Evolutionary conservation across 805 yeast species (phyloP).

Genomic region (Wickerhamiella azyma): DNA sequence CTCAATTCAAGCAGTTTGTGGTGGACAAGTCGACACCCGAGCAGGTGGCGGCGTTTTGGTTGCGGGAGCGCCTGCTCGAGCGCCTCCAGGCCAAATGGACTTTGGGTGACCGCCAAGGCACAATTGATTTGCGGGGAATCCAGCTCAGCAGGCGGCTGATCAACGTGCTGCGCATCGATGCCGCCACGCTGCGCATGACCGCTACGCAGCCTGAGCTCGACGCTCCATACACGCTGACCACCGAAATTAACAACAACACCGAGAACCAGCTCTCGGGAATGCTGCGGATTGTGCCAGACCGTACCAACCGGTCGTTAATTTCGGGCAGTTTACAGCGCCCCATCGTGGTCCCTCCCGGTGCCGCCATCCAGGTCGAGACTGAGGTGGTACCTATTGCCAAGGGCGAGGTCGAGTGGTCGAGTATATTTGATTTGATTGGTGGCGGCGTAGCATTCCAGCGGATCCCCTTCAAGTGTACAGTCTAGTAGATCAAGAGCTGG

Average conservation of each 20-base stretch:
- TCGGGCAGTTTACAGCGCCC: conserved; percentile 62
- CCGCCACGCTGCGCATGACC: background rate
- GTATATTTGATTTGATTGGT: conserved; percentile 35
- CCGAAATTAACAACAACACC: conserved; percentile 39
- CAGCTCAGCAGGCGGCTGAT: conserved; percentile 51
- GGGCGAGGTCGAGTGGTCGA: conserved; percentile 78
- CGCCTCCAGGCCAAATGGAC: conserved; percentile 56
- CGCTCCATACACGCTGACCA: conserved; percentile 37
- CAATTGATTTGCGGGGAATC: conserved; percentile 52
- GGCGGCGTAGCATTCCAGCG: conserved; percentile 11
- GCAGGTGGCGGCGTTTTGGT: conserved; percentile 72
- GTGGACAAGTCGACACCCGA: conserved; percentile 37
- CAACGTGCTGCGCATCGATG: conserved; percentile 27
- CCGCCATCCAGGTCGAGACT: conserved; percentile 31
- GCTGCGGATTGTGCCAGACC: conserved; percentile 42
- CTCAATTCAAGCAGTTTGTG: conserved; percentile 63
- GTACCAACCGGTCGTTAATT: conserved; percentile 47
- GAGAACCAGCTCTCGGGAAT: conserved; percentile 36
- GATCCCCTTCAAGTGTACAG: background rate
- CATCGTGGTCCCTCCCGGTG: conserved; percentile 35
- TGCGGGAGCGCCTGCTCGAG: conserved; percentile 49
- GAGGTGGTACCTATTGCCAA: conserved; percentile 54
- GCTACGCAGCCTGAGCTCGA: conserved; percentile 26
- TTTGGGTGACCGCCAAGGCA: conserved; percentile 33
- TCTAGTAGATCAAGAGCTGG: too few relatives aligned